Base-by-base conservation (phyloP, 768 basidiomycete genomes). In the Suillus ampliporus region DNA sequence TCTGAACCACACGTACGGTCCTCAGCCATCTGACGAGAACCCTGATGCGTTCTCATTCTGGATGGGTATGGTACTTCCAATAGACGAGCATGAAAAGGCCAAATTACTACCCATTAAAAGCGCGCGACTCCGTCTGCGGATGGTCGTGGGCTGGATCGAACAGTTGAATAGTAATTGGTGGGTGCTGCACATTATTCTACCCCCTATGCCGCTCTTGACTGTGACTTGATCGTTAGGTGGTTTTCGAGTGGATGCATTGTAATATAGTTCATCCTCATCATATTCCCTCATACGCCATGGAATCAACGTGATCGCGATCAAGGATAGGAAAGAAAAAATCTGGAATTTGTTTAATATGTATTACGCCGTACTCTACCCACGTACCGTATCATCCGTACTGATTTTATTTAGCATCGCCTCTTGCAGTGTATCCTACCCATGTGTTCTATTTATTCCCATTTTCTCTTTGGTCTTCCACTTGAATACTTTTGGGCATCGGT, bases 141-240 rank as follows among this genome's bases (percentile, higher is more conserved):
- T 99, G 68, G 90, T 97, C 62, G 92, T 92, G 31, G 91, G 94
- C 70, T 99, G 97, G 97, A 96, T 98, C 69, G 94, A 97, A 78
- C 84, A 86, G 70, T 77, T 92, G 61, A 79, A 83, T 58, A 80
- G 80, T 59, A 80, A 83, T 54, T 88, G 86, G 86, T 87, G 72
- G 61, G 74, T 66, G 23, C 31, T 46, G 51, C 21, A 53, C 48
- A 38, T 62, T n/a, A 38, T 31, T 43, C 4, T 54, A 35, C 69
- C 58, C 58, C 41, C 66, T 56, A 64, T 69, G 63, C 66, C 50
- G 59, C 62, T 19, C 57, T 51, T 65, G 69, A 66, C 61, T 69
- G 67, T 43, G 52, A 28, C 59, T 72, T 26, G 40, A 51, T 68
- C 68, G 71, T 64, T 73, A 91, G 89, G 89, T 91, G 90, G 90